Evolutionary conservation across 139 green algal species (phyloP), one percentile per base, ranked within the genome.

Genomic region (Closterium sp.): DNA sequence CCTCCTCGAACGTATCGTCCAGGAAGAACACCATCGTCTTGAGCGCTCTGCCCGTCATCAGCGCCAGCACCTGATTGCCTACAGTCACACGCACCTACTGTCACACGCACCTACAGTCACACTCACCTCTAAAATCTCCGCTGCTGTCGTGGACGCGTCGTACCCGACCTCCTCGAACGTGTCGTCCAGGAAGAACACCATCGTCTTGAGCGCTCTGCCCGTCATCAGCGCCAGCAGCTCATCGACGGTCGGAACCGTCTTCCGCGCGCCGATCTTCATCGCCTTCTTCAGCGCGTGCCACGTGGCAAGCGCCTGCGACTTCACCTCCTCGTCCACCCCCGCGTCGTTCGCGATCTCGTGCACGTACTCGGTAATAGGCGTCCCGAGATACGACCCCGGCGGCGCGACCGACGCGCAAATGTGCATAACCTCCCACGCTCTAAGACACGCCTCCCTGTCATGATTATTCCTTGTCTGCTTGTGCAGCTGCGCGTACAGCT

Each of bases 131-230:
- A 98, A 96, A 12, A 96, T 98, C 92, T 99, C 98, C 38, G 94
- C 87, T 28, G 98, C 97, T 0, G 97, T 98, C 25, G 97, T 99
- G 38, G 95, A 96, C 33, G 97, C 93, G 90, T 99, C 97, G 85
- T 97, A 99, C 1, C 91, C 89, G 33, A 99, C 93, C 94, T 99
- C 97, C 94, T 99, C 97, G 94, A 99, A 99, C 3, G 97, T 98
- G 88, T 98, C 97, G 86, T 99, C 98, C 93, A 99, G 94, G 94
- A 99, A 99, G 93, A 97, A 98, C 1, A 98, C 96, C 34, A 99
- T 97, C 0, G 96, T 96, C 33, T 95, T 97, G 35, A 97, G 94
- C 36, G 33, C 25, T 0, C 90, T 85, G 23, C 95, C 95, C 19
- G 92, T 92, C 83, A 98, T 93, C 66, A 98, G 91, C n/a, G 96